phyloP scores from a whole-genome alignment of 169 alveolate species.

The Plasmodium reichenowi region DNA sequence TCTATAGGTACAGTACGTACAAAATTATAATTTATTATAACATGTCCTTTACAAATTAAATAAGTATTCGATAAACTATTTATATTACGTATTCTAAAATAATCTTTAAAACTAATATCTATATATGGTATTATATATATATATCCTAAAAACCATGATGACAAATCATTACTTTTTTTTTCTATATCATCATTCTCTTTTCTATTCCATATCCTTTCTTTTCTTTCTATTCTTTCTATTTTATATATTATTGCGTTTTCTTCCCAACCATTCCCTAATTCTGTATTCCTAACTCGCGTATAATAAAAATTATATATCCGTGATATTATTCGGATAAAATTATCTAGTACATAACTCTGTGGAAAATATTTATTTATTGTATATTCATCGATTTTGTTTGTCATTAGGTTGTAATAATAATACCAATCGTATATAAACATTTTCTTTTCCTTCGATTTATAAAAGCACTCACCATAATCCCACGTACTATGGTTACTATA shows the following conservation, averaged over 20 bases:
- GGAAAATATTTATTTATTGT: conserved; percentile 53
- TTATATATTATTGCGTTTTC: conserved; percentile 17
- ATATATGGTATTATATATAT: conserved; percentile 70
- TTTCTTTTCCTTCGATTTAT: not conserved
- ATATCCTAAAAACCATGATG: conserved; percentile 17
- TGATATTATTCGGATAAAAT: conserved; percentile 35
- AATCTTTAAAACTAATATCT: conserved; percentile 31
- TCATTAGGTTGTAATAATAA: conserved; percentile 38
- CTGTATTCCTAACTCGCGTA: conserved; percentile 6
- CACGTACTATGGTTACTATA: too few species aligned
- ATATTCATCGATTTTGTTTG: conserved; percentile 58
- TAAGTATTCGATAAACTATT: conserved; percentile 43
- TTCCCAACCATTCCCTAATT: conserved; percentile 14
- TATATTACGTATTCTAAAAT: conserved; percentile 37
- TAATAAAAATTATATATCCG: conserved; percentile 43
- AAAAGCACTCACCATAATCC: too few species aligned
- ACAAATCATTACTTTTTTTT: not conserved
- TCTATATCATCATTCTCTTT: not conserved
- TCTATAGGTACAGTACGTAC: conserved; percentile 44
- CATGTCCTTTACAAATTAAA: conserved; percentile 51
- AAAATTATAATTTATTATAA: conserved; percentile 34
- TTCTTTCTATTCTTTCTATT: conserved; percentile 9
- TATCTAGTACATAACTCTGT: conserved; percentile 15
- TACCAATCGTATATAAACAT: conserved; percentile 40
- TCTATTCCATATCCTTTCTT: conserved; percentile 3